Evolutionary conservation across 345 rosid species (phyloP).

Genomic region (Camelina sativa): DNA sequence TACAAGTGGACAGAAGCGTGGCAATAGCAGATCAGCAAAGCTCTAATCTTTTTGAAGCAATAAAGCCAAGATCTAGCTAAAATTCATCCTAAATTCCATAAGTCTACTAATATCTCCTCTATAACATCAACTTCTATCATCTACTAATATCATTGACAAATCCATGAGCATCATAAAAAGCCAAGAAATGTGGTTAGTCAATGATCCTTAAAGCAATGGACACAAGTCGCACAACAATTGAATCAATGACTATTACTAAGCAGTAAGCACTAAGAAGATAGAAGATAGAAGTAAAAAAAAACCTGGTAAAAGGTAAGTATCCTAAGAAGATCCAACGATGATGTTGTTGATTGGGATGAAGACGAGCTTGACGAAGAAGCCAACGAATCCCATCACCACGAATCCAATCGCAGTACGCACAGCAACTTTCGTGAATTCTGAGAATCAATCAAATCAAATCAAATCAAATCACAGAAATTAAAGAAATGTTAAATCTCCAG

Average conservation of each 20-base stretch:
- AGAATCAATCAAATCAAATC: not conserved
- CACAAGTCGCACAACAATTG: not conserved
- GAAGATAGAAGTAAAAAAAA: too few species aligned
- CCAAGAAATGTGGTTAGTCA: slow-evolving; percentile 4
- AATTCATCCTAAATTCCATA: not conserved
- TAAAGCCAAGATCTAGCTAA: not conserved
- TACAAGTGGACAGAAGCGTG: slow-evolving; percentile 2
- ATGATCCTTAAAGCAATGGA: not conserved
- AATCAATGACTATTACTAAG: not conserved
- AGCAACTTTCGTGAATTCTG: slow-evolving; percentile 82
- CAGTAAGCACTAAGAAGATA: too few species aligned
- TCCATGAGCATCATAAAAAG: not conserved
- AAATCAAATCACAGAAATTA: not conserved
- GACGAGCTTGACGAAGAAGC: slow-evolving; percentile 79
- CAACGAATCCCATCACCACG: slow-evolving; percentile 89
- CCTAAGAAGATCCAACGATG: slow-evolving; percentile 74
- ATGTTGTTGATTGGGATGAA: slow-evolving; percentile 93
- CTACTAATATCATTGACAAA: slow-evolving; percentile 1
- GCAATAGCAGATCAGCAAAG: not conserved
- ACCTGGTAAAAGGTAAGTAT: slow-evolving; percentile 15
- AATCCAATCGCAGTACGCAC: slow-evolving; percentile 85
- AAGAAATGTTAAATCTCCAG: not conserved
- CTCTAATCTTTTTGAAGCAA: slow-evolving; percentile 9
- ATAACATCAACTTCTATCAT: not conserved
- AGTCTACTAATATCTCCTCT: not conserved